Conservation (phyloP, 1,284 basidiomycete genomes). For the Ganoderma sinense region DNA sequence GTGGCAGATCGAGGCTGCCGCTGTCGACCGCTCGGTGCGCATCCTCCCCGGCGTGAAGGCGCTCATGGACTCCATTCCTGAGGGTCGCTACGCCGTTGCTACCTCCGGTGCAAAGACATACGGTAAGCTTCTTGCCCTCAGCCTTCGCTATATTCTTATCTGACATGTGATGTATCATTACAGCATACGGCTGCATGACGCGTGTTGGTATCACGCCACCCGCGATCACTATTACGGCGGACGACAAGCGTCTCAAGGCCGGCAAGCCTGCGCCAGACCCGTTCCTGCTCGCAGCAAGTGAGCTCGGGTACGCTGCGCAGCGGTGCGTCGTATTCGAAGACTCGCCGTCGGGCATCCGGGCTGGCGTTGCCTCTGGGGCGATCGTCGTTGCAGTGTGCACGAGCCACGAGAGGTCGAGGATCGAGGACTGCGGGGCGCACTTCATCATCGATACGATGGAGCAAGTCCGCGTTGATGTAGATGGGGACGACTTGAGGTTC, state of each 20-base stretch:
- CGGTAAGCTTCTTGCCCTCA: slow-evolving; percentile 45
- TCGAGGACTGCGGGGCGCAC: slow-evolving; percentile 72
- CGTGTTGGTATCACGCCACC: slow-evolving; percentile 79
- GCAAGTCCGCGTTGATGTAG: slow-evolving; percentile 51
- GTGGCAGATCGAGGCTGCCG: slow-evolving; percentile 67
- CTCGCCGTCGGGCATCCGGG: slow-evolving; percentile 76
- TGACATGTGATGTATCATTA: slow-evolving; percentile 18
- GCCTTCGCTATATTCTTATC: slow-evolving; percentile 10
- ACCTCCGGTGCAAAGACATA: slow-evolving; percentile 82
- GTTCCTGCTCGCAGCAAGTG: slow-evolving; percentile 77
- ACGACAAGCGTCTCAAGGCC: slow-evolving; percentile 72
- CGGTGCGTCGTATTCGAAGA: slow-evolving; percentile 79
- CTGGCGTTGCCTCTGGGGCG: slow-evolving; percentile 76
- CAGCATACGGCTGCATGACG: slow-evolving; percentile 74
- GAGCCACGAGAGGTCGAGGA: slow-evolving; percentile 61
- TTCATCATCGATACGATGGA: slow-evolving; percentile 71
- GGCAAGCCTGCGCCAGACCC: slow-evolving; percentile 78
- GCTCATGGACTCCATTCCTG: slow-evolving; percentile 74
- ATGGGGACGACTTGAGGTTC: slow-evolving; percentile 52
- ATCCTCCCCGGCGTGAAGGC: slow-evolving; percentile 78
- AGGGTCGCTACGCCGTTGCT: slow-evolving; percentile 75
- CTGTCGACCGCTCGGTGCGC: slow-evolving; percentile 70
- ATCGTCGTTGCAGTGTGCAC: slow-evolving; percentile 82
- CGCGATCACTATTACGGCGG: slow-evolving; percentile 78
- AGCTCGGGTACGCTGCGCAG: slow-evolving; percentile 67